Evolutionary conservation across 768 basidiomycete genomes (phyloP), one percentile per base, ranked within the genome.

Genomic region (Cystofilobasidium macerans): DNA sequence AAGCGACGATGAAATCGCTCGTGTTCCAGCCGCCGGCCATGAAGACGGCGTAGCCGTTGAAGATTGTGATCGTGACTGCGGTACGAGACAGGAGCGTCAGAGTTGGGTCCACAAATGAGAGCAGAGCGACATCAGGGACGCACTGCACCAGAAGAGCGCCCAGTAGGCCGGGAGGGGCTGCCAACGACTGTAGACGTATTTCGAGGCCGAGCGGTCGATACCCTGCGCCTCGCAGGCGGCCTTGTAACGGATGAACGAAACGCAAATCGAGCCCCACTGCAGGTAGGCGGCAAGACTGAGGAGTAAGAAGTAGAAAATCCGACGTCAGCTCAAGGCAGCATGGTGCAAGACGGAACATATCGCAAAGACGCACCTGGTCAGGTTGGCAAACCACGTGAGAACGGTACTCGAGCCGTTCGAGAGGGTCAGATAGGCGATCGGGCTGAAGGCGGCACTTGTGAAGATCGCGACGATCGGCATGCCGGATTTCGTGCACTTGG

Each of bases 331-430:
- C n/a, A n/a, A n/a, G n/a, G n/a, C n/a, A n/a, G n/a, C n/a, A n/a
- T n/a, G n/a, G n/a, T n/a, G n/a, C n/a, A n/a, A n/a, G n/a, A n/a
- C n/a, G n/a, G n/a, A n/a, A n/a, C n/a, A n/a, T n/a, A n/a, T n/a
- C n/a, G n/a, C n/a, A n/a, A n/a, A n/a, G n/a, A n/a, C n/a, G n/a
- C n/a, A 82, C 14, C 86, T 83, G 3, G 81, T 79, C 64, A 70
- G 26, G 62, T 58, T 64, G 20, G 16, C 57, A 26, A 72, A 75
- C 72, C 71, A 84, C 79, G 78, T 78, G 77, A 85, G 85, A 12
- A 87, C 78, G 42, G 78, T 84, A 84, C 88, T 84, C 77, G 53
- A 36, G 3, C 62, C 62, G 2, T 64, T 42, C 35, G 53, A 57
- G 3, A 64, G 56, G 1, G 63, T 61, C 53, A 70, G 63, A 51